These are phyloP conservation scores for Bryoerythrophyllum caledonicum DNA, from an alignment of 225 moss, liverwort and hornwort genomes.

Conservation along the genomic window DNA sequence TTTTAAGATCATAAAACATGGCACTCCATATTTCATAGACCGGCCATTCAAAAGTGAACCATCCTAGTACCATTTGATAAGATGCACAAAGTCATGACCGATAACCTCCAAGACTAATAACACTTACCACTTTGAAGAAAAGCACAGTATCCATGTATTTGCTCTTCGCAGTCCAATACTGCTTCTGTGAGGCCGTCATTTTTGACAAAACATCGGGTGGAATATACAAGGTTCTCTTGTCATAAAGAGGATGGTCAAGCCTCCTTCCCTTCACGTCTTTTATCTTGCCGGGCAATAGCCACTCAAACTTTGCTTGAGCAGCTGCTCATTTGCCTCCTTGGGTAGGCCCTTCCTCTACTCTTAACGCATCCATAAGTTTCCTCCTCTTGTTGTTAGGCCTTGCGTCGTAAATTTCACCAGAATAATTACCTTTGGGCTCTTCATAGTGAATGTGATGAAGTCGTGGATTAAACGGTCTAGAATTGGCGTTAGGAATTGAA, in stretches of 20 bases:
- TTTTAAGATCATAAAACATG: constrained; percentile 1
- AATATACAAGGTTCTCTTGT: constrained; percentile 74
- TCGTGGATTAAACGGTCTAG: constrained; percentile 42
- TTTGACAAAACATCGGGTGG: constrained; percentile 65
- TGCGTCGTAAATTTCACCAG: constrained; percentile 17
- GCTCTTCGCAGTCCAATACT: constrained; percentile 79
- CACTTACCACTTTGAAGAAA: constrained; percentile 87
- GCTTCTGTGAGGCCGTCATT: constrained; percentile 88
- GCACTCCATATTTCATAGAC: not conserved
- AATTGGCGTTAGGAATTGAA: constrained; percentile 1
- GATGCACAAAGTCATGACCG: not conserved
- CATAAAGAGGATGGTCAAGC: constrained; percentile 72
- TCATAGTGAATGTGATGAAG: constrained; percentile 67
- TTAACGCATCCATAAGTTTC: constrained; percentile 74
- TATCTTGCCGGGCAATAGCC: constrained; percentile 71
- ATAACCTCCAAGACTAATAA: not conserved
- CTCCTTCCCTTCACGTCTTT: constrained; percentile 75
- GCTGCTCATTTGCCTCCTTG: constrained; percentile 76
- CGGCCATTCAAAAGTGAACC: not conserved
- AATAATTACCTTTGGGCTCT: constrained; percentile 26
- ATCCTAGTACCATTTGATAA: not conserved
- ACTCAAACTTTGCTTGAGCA: constrained; percentile 85
- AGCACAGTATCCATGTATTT: constrained; percentile 88
- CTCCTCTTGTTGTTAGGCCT: constrained; percentile 59
- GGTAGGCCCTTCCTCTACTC: constrained; percentile 66